These are phyloP conservation scores for Panicum virgatum DNA, from an alignment of 202 grass and related monocot genomes.

Conservation along the genomic window DNA sequence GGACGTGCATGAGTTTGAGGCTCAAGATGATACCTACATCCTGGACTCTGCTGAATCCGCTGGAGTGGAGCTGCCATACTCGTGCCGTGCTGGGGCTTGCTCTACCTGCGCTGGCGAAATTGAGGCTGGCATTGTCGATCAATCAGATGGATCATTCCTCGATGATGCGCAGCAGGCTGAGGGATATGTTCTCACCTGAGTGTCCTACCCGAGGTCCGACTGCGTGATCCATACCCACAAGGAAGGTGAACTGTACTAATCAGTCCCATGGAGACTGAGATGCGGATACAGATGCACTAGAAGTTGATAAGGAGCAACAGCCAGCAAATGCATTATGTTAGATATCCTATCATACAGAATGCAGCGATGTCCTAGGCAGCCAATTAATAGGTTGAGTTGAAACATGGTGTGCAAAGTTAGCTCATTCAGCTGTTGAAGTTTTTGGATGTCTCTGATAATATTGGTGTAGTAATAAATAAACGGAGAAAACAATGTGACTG, in stretches of 20 bases:
- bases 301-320: not conserved
- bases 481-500: not conserved
- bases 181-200: conserved; percentile 79
- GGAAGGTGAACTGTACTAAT: conserved; percentile 76
- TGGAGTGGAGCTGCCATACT: conserved; percentile 80
- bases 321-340: not conserved
- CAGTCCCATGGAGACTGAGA: not conserved
- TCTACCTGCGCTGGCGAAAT: conserved; percentile 78
- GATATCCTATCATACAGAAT: not conserved
- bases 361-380: not conserved
- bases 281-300: not conserved
- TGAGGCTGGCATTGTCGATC: conserved; percentile 53
- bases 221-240: conserved; percentile 93
- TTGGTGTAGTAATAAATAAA: not conserved
- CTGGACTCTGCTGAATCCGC: conserved; percentile 69
- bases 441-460: not conserved
- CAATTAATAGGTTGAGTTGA: not conserved
- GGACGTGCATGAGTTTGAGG: conserved; percentile 63
- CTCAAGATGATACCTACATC: conserved; percentile 77
- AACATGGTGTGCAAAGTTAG: not conserved
- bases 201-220: conserved; percentile 73
- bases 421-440: not conserved
- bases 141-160: conserved; percentile 89
- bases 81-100: conserved; percentile 78
- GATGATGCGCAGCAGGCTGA: conserved; percentile 66